Conservation (phyloP, 2,329 filamentous ascomycete genomes). For the Botryotinia calthae region DNA sequence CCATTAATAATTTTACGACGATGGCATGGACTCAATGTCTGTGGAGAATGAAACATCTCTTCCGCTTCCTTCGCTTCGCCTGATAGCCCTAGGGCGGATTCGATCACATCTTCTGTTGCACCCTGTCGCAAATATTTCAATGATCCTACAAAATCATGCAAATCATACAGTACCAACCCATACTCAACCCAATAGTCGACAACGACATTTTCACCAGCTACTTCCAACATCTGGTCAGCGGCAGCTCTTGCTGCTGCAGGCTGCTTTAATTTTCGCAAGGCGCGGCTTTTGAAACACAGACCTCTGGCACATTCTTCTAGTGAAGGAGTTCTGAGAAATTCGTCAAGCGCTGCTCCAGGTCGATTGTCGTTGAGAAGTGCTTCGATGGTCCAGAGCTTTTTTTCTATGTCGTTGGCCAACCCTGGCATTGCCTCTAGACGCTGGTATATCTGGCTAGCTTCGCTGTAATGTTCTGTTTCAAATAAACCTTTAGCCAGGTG, state of each 20-base stretch:
- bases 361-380: conserved; percentile 11
- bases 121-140: conserved; percentile 6
- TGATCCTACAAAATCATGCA: background rate
- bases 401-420: background rate
- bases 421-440: conserved; percentile 9
- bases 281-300: background rate
- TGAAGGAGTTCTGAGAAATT: background rate
- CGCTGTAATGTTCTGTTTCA: conserved; percentile 10
- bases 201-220: background rate
- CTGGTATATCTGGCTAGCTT: conserved; percentile 13
- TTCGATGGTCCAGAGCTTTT: conserved; percentile 11
- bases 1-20: conserved; percentile 2
- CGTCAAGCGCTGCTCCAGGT: conserved; percentile 11
- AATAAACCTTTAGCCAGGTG: conserved; percentile 12
- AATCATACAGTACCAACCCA: conserved; percentile 3
- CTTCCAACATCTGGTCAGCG: background rate
- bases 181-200: conserved; percentile 10
- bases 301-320: background rate
- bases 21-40: conserved; percentile 7
- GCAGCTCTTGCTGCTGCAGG: conserved; percentile 9
- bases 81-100: background rate
- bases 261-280: conserved; percentile 9
- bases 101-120: conserved; percentile 5
- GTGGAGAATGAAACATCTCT: background rate
- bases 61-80: background rate